These are phyloP conservation scores for Ustilago curta DNA, from an alignment of 1,284 basidiomycete genomes.

Conservation along the genomic window DNA sequence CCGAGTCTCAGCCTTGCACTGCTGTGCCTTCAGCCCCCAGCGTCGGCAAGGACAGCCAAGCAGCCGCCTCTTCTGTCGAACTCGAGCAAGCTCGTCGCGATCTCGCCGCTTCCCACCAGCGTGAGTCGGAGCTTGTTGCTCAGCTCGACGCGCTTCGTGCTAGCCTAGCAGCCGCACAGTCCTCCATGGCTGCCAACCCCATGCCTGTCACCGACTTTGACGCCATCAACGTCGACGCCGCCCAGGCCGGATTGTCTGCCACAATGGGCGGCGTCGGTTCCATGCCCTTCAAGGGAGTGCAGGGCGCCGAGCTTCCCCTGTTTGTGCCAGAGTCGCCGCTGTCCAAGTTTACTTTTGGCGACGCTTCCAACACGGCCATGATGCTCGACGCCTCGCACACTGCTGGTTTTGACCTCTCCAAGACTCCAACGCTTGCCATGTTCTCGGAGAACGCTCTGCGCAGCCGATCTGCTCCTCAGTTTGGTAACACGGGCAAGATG, in stretches of 20 bases:
- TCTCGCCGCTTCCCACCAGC: conserved; percentile 34
- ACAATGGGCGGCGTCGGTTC: conserved; percentile 12
- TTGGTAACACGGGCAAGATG: conserved; percentile 13
- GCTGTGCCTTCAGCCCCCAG: conserved; percentile 2
- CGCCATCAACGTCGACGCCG: conserved; percentile 12
- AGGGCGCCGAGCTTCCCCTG: conserved; percentile 45
- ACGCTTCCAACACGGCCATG: conserved; percentile 8
- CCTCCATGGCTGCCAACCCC: conserved; percentile 13
- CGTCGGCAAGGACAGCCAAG: conserved; percentile 3
- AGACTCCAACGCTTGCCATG: conserved; percentile 47
- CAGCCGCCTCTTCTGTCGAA: conserved; percentile 23
- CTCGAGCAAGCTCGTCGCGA: conserved; percentile 43
- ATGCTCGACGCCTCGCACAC: conserved; percentile 28
- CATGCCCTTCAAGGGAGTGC: conserved; percentile 31
- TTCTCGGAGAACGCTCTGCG: conserved; percentile 43
- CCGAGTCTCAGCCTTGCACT: conserved; percentile 11
- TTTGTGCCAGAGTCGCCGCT: conserved; percentile 43
- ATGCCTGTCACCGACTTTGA: conserved; percentile 18
- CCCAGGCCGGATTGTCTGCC: conserved; percentile 8
- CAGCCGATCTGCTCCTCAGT: conserved; percentile 26
- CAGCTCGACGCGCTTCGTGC: conserved; percentile 39
- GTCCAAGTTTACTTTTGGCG: conserved; percentile 38
- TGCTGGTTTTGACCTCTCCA: conserved; percentile 34
- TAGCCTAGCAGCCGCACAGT: conserved; percentile 16
- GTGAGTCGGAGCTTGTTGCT: conserved; percentile 21